Evolutionary conservation across 345 rosid species (phyloP), one percentile per base, ranked within the genome.

Genomic region (Citrus maxima): DNA sequence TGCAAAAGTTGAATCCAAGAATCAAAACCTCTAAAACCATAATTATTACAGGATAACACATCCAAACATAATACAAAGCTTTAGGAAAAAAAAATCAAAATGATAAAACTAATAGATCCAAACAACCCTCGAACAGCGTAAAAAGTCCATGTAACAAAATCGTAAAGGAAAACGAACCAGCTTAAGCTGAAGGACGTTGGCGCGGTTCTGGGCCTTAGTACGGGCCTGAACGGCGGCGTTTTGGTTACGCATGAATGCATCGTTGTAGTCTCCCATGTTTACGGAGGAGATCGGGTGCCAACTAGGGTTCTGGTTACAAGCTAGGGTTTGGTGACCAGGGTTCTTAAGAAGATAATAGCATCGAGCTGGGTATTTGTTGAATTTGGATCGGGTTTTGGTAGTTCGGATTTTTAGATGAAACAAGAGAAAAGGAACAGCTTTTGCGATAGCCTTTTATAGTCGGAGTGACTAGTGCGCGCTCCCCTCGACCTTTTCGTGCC

Each of bases 181-280:
- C 88, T 95, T 93, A 69, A 95, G 98, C 93, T 95, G 99, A 80
- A 91, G 98, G 82, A 95, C 93, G 83, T 90, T 95, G 78, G 93
- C 89, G 75, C 98, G 95, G 68, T 88, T 95, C 93, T 93, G 98
- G 55, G 89, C 90, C 87, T 95, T 95, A 66, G 95, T 83, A 65
- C 95, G 88, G 59, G 91, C 98, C 76, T 94, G 97, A 35, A 88
- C 95, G 82, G 92, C 89, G 67, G 95, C 87, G 89, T 93, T 91
- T 74, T 83, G 97, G 87, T 84, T 88, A 85, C 98, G 97, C 94
- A 91, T 88, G 84, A 94, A 89, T 71, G 95, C 87, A 77, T 92
- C 98, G 81, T 82, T 89, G 87, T 73, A 83, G 84, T 92, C 97
- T 46, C 93, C 97, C 98, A 93, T 89, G 83, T 80, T 56, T 80